Evolutionary conservation across 495 filamentous ascomycete species (phyloP).

Genomic region (Oidiodendron maius): DNA sequence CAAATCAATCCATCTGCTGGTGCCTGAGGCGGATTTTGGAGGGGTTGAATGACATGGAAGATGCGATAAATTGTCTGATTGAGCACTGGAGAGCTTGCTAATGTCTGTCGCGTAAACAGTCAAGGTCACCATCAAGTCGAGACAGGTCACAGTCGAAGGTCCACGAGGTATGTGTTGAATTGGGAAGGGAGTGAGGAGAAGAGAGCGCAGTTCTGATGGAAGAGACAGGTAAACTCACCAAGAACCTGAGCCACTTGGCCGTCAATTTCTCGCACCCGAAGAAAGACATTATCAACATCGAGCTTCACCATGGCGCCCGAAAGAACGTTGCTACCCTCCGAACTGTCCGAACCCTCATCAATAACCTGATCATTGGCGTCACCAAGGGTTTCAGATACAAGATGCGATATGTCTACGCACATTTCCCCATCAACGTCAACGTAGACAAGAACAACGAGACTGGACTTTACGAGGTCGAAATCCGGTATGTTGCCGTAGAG

Average conservation of each 20-base stretch:
- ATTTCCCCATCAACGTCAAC: conserved; percentile 99
- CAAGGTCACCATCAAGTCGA: conserved; percentile 92
- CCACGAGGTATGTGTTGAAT: conserved; percentile 62
- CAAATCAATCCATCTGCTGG: neutral
- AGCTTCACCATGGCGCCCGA: conserved; percentile 93
- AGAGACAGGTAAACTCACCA: conserved; percentile 74
- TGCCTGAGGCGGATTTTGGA: neutral
- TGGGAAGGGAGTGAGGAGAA: neutral
- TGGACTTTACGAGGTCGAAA: conserved; percentile 85
- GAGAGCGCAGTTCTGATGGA: conserved; percentile 15
- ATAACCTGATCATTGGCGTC: conserved; percentile 96
- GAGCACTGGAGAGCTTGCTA: conserved; percentile 30
- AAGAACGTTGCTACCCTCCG: conserved; percentile 97
- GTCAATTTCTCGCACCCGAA: conserved; percentile 87
- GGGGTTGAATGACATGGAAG: neutral
- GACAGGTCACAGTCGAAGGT: conserved; percentile 92
- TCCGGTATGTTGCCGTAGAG: conserved; percentile 64
- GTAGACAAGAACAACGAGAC: conserved; percentile 93
- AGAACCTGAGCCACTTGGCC: conserved; percentile 92
- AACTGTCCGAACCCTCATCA: conserved; percentile 93
- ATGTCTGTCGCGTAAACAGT: conserved; percentile 50
- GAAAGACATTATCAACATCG: conserved; percentile 82
- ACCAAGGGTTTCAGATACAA: conserved; percentile 99
- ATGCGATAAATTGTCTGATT: conserved; percentile 11
- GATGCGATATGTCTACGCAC: conserved; percentile 99